phyloP scores from a whole-genome alignment of 176 grass and related monocot genomes.

The Secale cereale region DNA sequence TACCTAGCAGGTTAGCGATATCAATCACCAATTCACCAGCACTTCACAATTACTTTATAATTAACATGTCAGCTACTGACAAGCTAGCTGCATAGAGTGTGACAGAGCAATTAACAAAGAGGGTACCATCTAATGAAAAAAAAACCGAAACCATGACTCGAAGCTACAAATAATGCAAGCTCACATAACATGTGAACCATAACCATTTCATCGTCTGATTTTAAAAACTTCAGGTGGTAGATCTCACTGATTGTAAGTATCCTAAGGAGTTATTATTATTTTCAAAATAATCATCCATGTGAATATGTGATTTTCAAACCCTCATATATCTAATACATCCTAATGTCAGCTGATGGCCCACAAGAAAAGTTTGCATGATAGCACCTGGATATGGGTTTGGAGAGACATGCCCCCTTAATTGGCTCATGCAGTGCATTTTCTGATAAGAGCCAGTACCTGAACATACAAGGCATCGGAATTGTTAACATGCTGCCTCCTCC shows the following conservation, averaged over 20 bases:
- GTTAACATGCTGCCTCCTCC: slow-evolving; percentile 37
- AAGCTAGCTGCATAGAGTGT: no score
- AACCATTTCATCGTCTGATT: neutral
- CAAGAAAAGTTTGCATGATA: neutral
- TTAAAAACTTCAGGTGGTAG: neutral
- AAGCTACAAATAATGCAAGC: neutral
- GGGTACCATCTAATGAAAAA: neutral
- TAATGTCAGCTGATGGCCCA: neutral
- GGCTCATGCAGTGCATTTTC: neutral
- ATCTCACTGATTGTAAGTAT: neutral
- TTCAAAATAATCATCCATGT: neutral
- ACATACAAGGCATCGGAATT: slow-evolving; percentile 66
- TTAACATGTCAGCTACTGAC: no score
- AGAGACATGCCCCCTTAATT: neutral
- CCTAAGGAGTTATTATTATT: neutral
- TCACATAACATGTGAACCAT: neutral
- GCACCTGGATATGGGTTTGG: neutral
- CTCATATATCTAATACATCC: neutral
- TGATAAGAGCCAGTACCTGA: slow-evolving; percentile 51
- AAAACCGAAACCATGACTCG: neutral
- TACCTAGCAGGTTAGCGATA: neutral
- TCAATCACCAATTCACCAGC: neutral
- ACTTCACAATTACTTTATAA: neutral
- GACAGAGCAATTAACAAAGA: neutral
- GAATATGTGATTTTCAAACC: neutral